A percentile compares a stretch with the other conserved stretches of the same genome.
These are phyloP conservation scores for Suillus brevipes DNA, from an alignment of 768 basidiomycete genomes.

Conservation along the genomic window DNA sequence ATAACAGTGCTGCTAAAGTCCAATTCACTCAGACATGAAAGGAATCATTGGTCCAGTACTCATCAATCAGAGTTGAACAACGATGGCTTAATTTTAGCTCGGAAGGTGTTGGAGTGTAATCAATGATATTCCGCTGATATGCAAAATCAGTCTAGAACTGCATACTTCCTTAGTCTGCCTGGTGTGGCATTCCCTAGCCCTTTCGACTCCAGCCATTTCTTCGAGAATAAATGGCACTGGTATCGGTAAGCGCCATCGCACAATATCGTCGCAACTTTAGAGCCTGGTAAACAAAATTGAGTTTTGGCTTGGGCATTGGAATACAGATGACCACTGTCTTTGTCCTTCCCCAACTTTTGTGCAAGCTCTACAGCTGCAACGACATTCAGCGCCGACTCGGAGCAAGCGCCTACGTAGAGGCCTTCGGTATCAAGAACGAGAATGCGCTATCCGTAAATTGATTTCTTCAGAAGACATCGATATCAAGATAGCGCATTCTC, in stretches of 20 bases:
- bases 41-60: background rate
- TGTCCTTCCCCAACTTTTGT: constrained; percentile 79
- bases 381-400: constrained; percentile 79
- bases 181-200: constrained; percentile 78
- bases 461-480: too few relatives aligned
- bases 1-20: background rate
- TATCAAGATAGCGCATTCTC: constrained; percentile 86
- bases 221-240: constrained; percentile 93
- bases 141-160: constrained; percentile 65
- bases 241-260: constrained; percentile 98
- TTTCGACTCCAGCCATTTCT: constrained; percentile 85
- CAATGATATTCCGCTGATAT: background rate
- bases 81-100: background rate
- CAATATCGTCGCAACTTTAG: constrained; percentile 82
- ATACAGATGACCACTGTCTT: background rate
- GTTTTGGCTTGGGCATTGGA: constrained; percentile 1
- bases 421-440: constrained; percentile 83
- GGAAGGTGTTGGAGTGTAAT: background rate
- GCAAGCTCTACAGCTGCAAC: constrained; percentile 91
- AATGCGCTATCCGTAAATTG: too few relatives aligned
- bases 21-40: too few relatives aligned
- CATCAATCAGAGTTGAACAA: background rate
- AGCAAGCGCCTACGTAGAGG: constrained; percentile 87
- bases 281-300: constrained; percentile 48
- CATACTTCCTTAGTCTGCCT: constrained; percentile 79